Base-by-base conservation (phyloP, 2,329 filamentous ascomycete species). In the Diaporthe vaccinii region DNA sequence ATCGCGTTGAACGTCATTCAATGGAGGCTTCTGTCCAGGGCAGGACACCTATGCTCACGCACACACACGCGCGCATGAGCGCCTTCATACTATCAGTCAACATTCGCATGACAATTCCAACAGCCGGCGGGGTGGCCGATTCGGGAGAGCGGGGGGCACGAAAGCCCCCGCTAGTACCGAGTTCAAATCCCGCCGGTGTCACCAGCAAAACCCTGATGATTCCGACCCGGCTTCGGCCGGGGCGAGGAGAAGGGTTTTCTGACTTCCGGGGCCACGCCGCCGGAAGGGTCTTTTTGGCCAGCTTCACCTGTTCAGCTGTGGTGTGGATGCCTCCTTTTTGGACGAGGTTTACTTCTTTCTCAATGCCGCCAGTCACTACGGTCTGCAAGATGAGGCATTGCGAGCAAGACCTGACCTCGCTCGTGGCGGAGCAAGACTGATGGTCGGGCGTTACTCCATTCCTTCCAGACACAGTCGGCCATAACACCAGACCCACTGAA, bases 101-200 rank as follows among this genome's bases (percentile, higher is more conserved):
- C n/a, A 31, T 49, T 34, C 31, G 22, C 22, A 41, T 34, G 14
- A 20, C 22, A 22, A 7, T 12, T 28, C 17, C 65, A 69, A 55
- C 65, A 68, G 15, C 46, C 22, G 65, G 65, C 65, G 46, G 46
- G 62, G 12, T 68, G 62, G 62, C 62, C 62, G 20, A 39, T 68
- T 68, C 62, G 62, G 59, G 62, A 68, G 31, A 51, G 62, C 62
- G 62, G 44, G 62, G 62, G 31, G 44, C 62, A 51, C 22, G 46
- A 28, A 53, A 53, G 62, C 46, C 62, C 62, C 62, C 46, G 44
- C 20, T 68, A 34, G 34, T 20, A 8, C 46, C 34, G 49, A 28
- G 65, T 69, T 41, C 65, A 51, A 67, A 39, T 55, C 49, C 49
- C 34, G 65, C 46, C 49, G 65, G 65, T 49, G 28, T 20, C 65